phyloP scores from a whole-genome alignment of 495 filamentous ascomycete species.

The Staphylotrichum tortipilum region DNA sequence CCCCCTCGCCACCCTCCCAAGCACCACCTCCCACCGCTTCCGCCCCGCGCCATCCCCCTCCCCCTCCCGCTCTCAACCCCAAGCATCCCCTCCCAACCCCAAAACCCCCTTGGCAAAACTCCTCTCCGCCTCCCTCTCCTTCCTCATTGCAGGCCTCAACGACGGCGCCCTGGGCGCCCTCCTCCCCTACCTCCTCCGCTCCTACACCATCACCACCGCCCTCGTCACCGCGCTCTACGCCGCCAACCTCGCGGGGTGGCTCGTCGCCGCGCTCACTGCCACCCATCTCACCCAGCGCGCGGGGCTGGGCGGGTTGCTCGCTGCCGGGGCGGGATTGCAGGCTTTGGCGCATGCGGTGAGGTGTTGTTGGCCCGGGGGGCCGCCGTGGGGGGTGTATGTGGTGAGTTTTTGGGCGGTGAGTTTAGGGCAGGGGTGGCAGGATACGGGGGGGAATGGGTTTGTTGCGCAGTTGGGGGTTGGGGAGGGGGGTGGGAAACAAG shows the following conservation, averaged over 20 bases:
- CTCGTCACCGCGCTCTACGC: conserved; percentile 42
- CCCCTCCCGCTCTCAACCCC: no score
- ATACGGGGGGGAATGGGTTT: conserved; percentile 46
- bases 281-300: conserved; percentile 37
- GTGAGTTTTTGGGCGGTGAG: conserved; percentile 41
- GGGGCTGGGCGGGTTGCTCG: conserved; percentile 39
- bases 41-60: no score
- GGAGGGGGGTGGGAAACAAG: not conserved
- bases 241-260: conserved; percentile 40
- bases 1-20: no score
- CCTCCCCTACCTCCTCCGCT: conserved; percentile 45
- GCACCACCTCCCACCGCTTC: no score
- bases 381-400: conserved; percentile 41
- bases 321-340: conserved; percentile 42
- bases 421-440: conserved; percentile 44
- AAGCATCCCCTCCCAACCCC: no score
- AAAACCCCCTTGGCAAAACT: conserved; percentile 28
- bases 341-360: conserved; percentile 38
- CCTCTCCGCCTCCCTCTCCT: conserved; percentile 42
- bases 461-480: conserved; percentile 20
- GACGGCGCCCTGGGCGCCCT: conserved; percentile 48
- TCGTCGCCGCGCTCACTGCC: conserved; percentile 40
- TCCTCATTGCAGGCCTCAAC: conserved; percentile 46
- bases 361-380: conserved; percentile 29
- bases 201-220: conserved; percentile 40